Percentiles rank a stretch among this genome's conserved stretches.
Evolutionary conservation across 148 eudicot genomes (phyloP).

Genomic region (Silene uniflora): DNA sequence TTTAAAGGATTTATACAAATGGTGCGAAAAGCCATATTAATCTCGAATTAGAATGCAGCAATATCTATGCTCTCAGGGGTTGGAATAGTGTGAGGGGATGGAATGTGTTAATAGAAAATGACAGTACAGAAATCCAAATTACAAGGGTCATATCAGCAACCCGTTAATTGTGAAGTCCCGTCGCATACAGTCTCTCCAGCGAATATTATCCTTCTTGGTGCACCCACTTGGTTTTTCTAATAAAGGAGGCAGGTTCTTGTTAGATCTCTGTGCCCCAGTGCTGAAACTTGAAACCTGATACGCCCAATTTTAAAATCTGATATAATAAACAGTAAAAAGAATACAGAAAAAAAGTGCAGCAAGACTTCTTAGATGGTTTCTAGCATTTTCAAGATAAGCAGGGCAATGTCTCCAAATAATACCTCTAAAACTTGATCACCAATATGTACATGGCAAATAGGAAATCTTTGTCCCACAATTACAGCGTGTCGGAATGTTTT

Average conservation of each 20-base stretch:
- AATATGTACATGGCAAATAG: conserved; percentile 73
- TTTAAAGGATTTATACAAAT: not conserved
- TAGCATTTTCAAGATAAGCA: not conserved
- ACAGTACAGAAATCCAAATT: conserved; percentile 27
- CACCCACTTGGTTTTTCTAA: conserved; percentile 35
- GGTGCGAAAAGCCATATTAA: not conserved
- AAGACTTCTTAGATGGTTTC: not conserved
- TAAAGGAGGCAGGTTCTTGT: conserved; percentile 25
- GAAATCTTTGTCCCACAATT: conserved; percentile 70
- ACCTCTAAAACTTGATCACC: conserved; percentile 59
- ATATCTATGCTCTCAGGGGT: not conserved
- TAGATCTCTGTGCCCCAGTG: conserved; percentile 37
- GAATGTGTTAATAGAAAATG: conserved; percentile 2
- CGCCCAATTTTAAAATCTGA: conserved; percentile 12
- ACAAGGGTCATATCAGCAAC: conserved; percentile 46
- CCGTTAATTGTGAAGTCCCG: conserved; percentile 96
- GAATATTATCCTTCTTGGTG: conserved; percentile 58
- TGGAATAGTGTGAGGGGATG: not conserved
- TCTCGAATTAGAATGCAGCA: not conserved
- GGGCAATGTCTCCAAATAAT: not conserved
- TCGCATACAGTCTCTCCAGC: conserved; percentile 79
- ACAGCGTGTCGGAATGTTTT: conserved; percentile 43
- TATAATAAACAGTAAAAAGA: not conserved
- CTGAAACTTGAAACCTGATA: conserved; percentile 86
- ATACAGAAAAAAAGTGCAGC: not conserved